Conservation (phyloP, 192 early-diverging fungal species). For the Geranomyces variabilis region DNA sequence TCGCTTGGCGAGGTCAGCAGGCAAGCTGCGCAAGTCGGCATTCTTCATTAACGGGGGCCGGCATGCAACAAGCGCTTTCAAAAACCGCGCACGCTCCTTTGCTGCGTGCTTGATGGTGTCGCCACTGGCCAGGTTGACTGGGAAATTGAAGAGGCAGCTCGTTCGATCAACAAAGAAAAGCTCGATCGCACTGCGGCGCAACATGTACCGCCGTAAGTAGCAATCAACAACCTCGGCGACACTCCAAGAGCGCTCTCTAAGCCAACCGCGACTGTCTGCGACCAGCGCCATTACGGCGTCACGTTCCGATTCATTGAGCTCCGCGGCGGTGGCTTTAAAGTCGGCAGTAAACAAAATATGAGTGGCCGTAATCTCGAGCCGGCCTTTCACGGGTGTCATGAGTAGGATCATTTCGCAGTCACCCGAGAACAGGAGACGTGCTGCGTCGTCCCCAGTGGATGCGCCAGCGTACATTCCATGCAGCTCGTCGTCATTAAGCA, state of each 20-base stretch:
- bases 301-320: constrained; percentile 40
- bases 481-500: constrained; percentile 41
- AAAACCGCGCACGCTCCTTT: constrained; percentile 39
- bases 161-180: constrained; percentile 78
- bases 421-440: constrained; percentile 32
- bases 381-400: constrained; percentile 51
- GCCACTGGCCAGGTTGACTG: constrained; percentile 22
- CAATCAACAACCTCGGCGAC: constrained; percentile 37
- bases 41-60: constrained; percentile 54
- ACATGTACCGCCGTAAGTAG: constrained; percentile 52
- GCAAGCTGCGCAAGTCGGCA: constrained; percentile 30
- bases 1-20: constrained; percentile 60
- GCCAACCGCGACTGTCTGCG: constrained; percentile 44
- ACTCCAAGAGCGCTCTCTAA: constrained; percentile 42
- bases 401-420: constrained; percentile 55
- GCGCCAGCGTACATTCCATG: constrained; percentile 1
- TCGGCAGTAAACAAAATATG: constrained; percentile 47
- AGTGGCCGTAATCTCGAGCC: constrained; percentile 44
- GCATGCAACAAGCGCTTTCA: constrained; percentile 43
- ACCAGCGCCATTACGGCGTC: constrained; percentile 35
- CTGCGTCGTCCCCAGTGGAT: background rate
- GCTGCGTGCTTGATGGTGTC: constrained; percentile 56
- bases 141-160: constrained; percentile 75
- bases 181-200: constrained; percentile 75
- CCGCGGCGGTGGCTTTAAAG: constrained; percentile 38